A percentile compares a stretch with the other conserved stretches of the same genome.
These are phyloP conservation scores for Hydnum rufescens DNA, from an alignment of 768 basidiomycete species.

Conservation along the genomic window DNA sequence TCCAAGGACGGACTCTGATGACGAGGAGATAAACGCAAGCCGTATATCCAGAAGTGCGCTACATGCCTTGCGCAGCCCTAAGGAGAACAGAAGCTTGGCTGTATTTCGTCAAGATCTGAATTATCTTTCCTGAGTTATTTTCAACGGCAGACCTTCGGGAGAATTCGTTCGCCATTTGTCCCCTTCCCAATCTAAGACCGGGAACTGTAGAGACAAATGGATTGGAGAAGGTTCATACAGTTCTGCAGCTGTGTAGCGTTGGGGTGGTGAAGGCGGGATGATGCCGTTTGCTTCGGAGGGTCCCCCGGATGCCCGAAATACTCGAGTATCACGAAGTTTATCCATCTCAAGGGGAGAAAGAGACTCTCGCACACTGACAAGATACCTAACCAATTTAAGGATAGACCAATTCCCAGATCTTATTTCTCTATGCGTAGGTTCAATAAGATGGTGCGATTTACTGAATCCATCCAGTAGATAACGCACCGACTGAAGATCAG, in stretches of 20 bases:
- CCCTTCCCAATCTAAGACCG: slow-evolving; percentile 74
- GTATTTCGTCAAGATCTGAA: slow-evolving; percentile 1
- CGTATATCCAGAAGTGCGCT: neutral
- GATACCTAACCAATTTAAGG: slow-evolving; percentile 67
- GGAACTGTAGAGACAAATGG: slow-evolving; percentile 53
- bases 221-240: slow-evolving; percentile 70
- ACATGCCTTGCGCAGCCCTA: slow-evolving; percentile 31
- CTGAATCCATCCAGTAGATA: neutral
- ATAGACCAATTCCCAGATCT: slow-evolving; percentile 82
- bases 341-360: slow-evolving; percentile 38
- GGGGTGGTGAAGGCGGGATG: too few species aligned
- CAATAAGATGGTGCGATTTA: neutral
- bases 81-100: slow-evolving; percentile 64
- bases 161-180: slow-evolving; percentile 66
- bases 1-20: slow-evolving; percentile 20
- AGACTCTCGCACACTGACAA: slow-evolving; percentile 57
- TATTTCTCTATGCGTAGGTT: slow-evolving; percentile 38
- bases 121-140: neutral
- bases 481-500: slow-evolving; percentile 71
- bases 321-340: slow-evolving; percentile 31
- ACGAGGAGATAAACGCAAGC: neutral
- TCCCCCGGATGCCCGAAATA: slow-evolving; percentile 29
- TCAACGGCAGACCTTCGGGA: slow-evolving; percentile 48
- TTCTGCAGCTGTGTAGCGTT: slow-evolving; percentile 20
- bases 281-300: slow-evolving; percentile 7